phyloP scores from a whole-genome alignment of 1,139 yeast species.

The Meyerozyma athensensis region DNA sequence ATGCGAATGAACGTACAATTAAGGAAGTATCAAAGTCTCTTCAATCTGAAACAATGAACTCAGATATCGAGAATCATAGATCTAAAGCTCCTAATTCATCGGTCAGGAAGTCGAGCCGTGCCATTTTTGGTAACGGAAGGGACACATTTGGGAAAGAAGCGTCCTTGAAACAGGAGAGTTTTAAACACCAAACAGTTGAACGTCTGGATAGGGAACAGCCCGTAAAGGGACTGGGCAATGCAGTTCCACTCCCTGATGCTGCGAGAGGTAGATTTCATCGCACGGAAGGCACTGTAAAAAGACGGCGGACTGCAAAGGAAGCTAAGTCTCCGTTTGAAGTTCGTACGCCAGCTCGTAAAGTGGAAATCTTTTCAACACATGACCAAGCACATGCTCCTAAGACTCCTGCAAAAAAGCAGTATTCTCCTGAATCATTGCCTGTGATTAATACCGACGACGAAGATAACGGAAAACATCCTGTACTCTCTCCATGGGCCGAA shows the following conservation, averaged over 20 bases:
- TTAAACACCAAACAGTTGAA: not conserved
- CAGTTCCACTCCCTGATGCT: slow-evolving; percentile 33
- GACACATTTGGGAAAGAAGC: slow-evolving; percentile 1
- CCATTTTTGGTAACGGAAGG: not conserved
- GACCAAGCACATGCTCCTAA: not conserved
- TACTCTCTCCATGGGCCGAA: slow-evolving; percentile 69
- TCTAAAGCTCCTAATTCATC: not conserved
- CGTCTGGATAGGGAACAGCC: slow-evolving; percentile 5
- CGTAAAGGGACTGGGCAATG: slow-evolving; percentile 18
- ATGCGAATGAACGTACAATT: slow-evolving; percentile 4
- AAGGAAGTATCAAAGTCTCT: not conserved
- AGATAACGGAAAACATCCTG: slow-evolving; percentile 31
- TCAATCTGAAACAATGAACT: not conserved
- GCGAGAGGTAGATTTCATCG: slow-evolving; percentile 23
- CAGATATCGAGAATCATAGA: not conserved
- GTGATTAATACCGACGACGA: slow-evolving; percentile 50
- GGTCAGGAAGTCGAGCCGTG: not conserved
- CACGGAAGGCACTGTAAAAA: slow-evolving; percentile 4
- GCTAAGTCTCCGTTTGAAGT: slow-evolving; percentile 8
- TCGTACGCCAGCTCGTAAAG: not conserved
- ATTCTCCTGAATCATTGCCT: slow-evolving; percentile 28
- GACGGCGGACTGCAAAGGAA: slow-evolving; percentile 8
- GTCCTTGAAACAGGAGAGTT: not conserved
- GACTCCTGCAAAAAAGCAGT: slow-evolving; percentile 2
- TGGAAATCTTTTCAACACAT: not conserved